A percentile compares a stretch with the other conserved stretches of the same genome.
Conservation (phyloP, 495 filamentous ascomycete species). For the Penicillium ucsense region DNA sequence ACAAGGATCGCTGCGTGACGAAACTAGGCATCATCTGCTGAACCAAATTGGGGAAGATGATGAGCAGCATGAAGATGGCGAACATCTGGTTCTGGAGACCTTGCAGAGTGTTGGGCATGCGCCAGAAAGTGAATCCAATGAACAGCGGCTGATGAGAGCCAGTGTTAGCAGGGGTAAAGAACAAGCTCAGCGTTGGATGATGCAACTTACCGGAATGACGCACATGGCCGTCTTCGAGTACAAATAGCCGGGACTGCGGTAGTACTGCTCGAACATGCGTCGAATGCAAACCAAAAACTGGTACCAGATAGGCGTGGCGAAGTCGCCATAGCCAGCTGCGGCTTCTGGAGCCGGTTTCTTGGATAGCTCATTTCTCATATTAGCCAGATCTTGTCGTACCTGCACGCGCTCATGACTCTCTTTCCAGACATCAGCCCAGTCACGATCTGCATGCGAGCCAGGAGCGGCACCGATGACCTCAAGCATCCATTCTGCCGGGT, state of each 20-base stretch:
- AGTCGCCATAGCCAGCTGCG: slow-evolving; percentile 32
- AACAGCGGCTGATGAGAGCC: slow-evolving; percentile 46
- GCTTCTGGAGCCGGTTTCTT: slow-evolving; percentile 30
- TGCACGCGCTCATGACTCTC: slow-evolving; percentile 55
- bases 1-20: slow-evolving; percentile 64
- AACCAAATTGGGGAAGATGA: slow-evolving; percentile 63
- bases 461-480: slow-evolving; percentile 83
- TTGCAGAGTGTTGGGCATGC: slow-evolving; percentile 56
- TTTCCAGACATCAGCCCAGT: slow-evolving; percentile 76
- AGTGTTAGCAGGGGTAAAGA: not conserved
- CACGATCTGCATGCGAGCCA: slow-evolving; percentile 57
- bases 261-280: slow-evolving; percentile 81
- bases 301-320: slow-evolving; percentile 39
- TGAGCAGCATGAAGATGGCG: slow-evolving; percentile 72
- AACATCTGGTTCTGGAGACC: slow-evolving; percentile 87
- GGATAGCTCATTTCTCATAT: slow-evolving; percentile 46
- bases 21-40: slow-evolving; percentile 85
- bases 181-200: not conserved
- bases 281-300: slow-evolving; percentile 39
- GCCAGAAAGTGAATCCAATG: slow-evolving; percentile 84
- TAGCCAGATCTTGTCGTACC: slow-evolving; percentile 55
- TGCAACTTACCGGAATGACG: slow-evolving; percentile 22
- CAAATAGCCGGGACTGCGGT: slow-evolving; percentile 80
- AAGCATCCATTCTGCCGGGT: slow-evolving; percentile 86
- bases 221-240: slow-evolving; percentile 59